phyloP scores from a whole-genome alignment of 78 protist genomes.

The Monocercomonoides exilis region DNA sequence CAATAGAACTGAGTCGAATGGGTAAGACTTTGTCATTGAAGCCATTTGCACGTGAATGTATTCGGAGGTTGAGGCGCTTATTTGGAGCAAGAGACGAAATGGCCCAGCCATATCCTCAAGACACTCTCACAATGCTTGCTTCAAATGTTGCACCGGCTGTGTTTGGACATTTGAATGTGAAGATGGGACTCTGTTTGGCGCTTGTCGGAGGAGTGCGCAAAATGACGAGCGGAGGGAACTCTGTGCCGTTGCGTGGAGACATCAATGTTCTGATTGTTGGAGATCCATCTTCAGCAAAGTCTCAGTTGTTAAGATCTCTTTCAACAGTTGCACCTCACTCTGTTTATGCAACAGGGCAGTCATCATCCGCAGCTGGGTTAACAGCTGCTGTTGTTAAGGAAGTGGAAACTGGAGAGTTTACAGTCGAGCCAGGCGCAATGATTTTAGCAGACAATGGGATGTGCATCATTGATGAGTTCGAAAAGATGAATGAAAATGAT shows the following conservation, averaged over 20 bases:
- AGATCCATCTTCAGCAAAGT: slow-evolving; percentile 95
- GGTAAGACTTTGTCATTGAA: background rate
- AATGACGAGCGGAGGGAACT: slow-evolving; percentile 51
- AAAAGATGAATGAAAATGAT: slow-evolving; percentile 89
- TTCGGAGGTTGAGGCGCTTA: background rate
- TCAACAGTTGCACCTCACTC: slow-evolving; percentile 84
- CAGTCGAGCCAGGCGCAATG: slow-evolving; percentile 98
- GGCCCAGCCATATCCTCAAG: too few relatives aligned
- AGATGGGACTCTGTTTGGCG: slow-evolving; percentile 86
- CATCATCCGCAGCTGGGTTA: slow-evolving; percentile 83
- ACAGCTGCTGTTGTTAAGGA: slow-evolving; percentile 94
- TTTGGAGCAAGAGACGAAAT: background rate
- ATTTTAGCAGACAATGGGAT: slow-evolving; percentile 97
- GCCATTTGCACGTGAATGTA: background rate
- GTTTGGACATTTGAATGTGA: slow-evolving; percentile 72
- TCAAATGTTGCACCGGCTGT: background rate
- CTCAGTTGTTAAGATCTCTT: slow-evolving; percentile 84
- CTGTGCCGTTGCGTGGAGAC: slow-evolving; percentile 84
- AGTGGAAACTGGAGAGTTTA: slow-evolving; percentile 91
- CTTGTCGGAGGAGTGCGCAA: slow-evolving; percentile 96
- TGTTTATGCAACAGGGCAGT: slow-evolving; percentile 91
- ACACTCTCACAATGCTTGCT: background rate
- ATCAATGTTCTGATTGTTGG: slow-evolving; percentile 96
- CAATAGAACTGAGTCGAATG: too few relatives aligned
- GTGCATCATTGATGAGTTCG: slow-evolving; percentile 99